Percentiles rank a stretch among this genome's conserved stretches.
These are phyloP conservation scores for Ceratobasidium sp. DNA, from an alignment of 1,284 basidiomycete species.

Conservation along the genomic window DNA sequence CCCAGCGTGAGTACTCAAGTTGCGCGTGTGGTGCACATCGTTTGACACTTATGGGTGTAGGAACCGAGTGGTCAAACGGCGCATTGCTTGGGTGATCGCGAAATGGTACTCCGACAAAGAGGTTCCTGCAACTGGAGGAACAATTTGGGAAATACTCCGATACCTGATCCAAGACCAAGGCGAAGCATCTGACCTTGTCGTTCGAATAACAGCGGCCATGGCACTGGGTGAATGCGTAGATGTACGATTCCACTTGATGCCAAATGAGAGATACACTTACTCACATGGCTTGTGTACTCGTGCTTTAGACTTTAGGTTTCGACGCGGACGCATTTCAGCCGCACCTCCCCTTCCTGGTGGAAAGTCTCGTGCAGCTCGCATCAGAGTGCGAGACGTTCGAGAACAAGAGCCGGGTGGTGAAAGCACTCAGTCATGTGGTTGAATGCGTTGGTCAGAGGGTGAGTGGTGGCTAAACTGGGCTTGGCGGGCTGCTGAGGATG, in stretches of 20 bases:
- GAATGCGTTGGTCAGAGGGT: slow-evolving; percentile 72
- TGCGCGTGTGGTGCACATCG: neutral
- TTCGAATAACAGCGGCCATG: slow-evolving; percentile 81
- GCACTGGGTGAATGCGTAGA: slow-evolving; percentile 83
- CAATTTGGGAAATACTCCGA: slow-evolving; percentile 82
- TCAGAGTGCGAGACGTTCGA: slow-evolving; percentile 80
- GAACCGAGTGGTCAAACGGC: slow-evolving; percentile 86
- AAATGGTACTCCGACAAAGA: slow-evolving; percentile 80
- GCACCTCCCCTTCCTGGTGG: slow-evolving; percentile 67
- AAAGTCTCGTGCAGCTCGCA: slow-evolving; percentile 72
- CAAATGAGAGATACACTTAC: neutral
- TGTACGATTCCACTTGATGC: slow-evolving; percentile 61
- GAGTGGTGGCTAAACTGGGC: slow-evolving; percentile 45
- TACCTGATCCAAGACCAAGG: slow-evolving; percentile 76
- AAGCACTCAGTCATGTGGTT: slow-evolving; percentile 77
- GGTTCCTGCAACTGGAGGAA: slow-evolving; percentile 66
- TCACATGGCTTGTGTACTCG: neutral
- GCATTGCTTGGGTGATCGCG: slow-evolving; percentile 90
- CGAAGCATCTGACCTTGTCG: slow-evolving; percentile 78
- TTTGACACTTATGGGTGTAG: slow-evolving; percentile 57
- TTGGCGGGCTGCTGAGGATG: neutral
- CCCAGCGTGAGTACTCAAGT: slow-evolving; percentile 60
- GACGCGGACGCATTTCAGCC: slow-evolving; percentile 67
- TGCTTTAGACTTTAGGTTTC: slow-evolving; percentile 67
- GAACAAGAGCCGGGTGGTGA: slow-evolving; percentile 78